These are phyloP conservation scores for Blechomonas ayalai DNA, from an alignment of 208 protist species.

Conservation along the genomic window DNA sequence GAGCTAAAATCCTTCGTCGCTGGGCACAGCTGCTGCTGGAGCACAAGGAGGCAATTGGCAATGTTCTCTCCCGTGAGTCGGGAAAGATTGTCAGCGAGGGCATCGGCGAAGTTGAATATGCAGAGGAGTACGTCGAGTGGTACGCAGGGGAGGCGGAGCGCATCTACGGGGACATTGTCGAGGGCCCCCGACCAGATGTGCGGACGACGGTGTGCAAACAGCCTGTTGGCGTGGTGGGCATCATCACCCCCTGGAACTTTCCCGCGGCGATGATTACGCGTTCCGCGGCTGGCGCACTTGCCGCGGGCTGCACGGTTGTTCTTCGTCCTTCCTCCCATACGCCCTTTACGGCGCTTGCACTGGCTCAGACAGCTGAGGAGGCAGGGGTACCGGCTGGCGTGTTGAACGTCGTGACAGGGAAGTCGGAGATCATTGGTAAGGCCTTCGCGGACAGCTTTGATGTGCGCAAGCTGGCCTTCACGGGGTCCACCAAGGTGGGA, in stretches of 20 bases:
- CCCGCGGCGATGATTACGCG: constrained; percentile 81
- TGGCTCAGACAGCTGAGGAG: constrained; percentile 64
- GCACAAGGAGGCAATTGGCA: constrained; percentile 34
- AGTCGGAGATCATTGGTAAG: constrained; percentile 44
- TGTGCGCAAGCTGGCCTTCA: constrained; percentile 85
- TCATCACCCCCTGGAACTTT: constrained; percentile 93
- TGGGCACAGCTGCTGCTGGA: constrained; percentile 60
- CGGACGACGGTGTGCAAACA: constrained; percentile 63
- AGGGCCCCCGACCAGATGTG: constrained; percentile 30
- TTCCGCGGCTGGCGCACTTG: constrained; percentile 75
- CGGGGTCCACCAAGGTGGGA: constrained; percentile 75
- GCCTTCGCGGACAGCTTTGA: constrained; percentile 52
- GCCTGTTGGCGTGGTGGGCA: constrained; percentile 77
- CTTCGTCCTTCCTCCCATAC: constrained; percentile 85
- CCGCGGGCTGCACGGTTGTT: constrained; percentile 86
- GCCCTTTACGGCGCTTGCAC: constrained; percentile 61
- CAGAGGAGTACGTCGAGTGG: constrained; percentile 67
- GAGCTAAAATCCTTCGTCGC: constrained; percentile 48
- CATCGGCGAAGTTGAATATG: constrained; percentile 60
- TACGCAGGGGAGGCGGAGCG: constrained; percentile 82
- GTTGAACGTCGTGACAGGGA: constrained; percentile 80
- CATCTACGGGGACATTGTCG: constrained; percentile 74
- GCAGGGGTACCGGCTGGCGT: constrained; percentile 71
- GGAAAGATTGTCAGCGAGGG: constrained; percentile 77
- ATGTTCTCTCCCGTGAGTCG: constrained; percentile 67